Evolutionary conservation across 331 rosid species (phyloP).

Genomic region (Prunus yedoensis): DNA sequence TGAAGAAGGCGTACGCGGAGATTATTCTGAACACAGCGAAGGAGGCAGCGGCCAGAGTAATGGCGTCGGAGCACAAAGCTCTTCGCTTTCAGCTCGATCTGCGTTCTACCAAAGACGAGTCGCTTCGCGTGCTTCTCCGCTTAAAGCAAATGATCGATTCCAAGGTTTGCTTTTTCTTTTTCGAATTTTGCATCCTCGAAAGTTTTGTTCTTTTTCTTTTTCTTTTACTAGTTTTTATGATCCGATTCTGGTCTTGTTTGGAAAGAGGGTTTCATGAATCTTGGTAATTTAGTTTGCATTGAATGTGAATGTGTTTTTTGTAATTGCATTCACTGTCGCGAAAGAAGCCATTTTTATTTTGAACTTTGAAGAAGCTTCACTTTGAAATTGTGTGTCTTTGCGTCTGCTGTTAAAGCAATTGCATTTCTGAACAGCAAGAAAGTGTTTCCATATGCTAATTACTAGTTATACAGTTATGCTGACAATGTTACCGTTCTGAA

Average conservation of each 20-base stretch:
- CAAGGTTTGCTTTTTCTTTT: conserved; percentile 41
- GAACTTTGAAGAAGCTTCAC: not conserved
- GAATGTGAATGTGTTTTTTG: not conserved
- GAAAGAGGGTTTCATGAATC: not conserved
- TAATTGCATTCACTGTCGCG: not conserved
- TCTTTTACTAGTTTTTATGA: not conserved
- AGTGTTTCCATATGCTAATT: not conserved
- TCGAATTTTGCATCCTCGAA: not conserved
- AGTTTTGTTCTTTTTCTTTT: not conserved
- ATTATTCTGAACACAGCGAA: conserved; percentile 77
- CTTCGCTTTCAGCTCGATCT: conserved; percentile 51
- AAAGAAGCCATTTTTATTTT: not conserved
- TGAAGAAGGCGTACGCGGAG: conserved; percentile 82
- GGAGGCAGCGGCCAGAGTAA: conserved; percentile 73
- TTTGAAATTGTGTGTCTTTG: not conserved
- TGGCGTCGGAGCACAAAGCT: conserved; percentile 67
- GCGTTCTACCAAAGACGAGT: conserved; percentile 45
- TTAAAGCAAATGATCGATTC: conserved; percentile 67
- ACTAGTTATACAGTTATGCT: not conserved
- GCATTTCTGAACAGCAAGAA: not conserved
- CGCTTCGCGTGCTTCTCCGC: conserved; percentile 57
- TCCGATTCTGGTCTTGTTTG: not conserved
- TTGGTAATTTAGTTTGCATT: not conserved
- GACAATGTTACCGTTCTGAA: not conserved
- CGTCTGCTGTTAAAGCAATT: not conserved